phyloP scores from a whole-genome alignment of 805 yeast species.

The Candida nonsorbophila region DNA sequence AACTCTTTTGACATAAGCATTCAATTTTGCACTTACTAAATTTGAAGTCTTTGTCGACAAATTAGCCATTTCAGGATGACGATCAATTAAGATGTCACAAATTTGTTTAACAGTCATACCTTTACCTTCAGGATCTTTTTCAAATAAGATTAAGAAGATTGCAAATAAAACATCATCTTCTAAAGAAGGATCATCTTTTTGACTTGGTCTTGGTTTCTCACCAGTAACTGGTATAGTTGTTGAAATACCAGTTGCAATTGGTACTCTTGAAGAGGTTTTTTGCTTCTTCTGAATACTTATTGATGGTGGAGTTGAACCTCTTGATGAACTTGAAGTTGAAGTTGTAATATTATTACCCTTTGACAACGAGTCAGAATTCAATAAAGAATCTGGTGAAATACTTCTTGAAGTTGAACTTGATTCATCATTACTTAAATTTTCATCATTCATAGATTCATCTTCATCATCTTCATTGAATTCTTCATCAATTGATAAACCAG shows the following conservation, averaged over 20 bases:
- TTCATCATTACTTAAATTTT: constrained; percentile 23
- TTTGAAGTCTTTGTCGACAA: constrained; percentile 77
- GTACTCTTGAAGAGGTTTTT: constrained; percentile 38
- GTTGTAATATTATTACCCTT: constrained; percentile 5
- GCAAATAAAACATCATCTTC: constrained; percentile 76
- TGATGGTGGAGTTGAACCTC: constrained; percentile 28
- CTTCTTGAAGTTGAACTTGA: constrained; percentile 33
- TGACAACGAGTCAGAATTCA: constrained; percentile 19
- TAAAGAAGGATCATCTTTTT: constrained; percentile 51
- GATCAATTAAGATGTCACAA: constrained; percentile 67
- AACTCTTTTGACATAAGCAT: constrained; percentile 79
- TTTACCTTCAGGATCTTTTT: constrained; percentile 58
- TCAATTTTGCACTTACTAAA: constrained; percentile 73
- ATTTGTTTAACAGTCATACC: constrained; percentile 91
- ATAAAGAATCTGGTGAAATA: constrained; percentile 40
- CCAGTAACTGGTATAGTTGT: constrained; percentile 81
- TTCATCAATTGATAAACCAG: constrained; percentile 1
- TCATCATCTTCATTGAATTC: constrained; percentile 6
- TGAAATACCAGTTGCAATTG: constrained; percentile 67
- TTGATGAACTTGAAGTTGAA: constrained; percentile 19
- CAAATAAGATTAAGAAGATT: constrained; percentile 66
- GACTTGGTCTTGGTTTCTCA: constrained; percentile 61
- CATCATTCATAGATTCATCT: constrained; percentile 13
- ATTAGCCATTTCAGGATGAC: constrained; percentile 81
- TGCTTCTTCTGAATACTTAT: constrained; percentile 19